These are phyloP conservation scores for Microglena sp. DNA, from an alignment of 139 green algal genomes.

Conservation along the genomic window DNA sequence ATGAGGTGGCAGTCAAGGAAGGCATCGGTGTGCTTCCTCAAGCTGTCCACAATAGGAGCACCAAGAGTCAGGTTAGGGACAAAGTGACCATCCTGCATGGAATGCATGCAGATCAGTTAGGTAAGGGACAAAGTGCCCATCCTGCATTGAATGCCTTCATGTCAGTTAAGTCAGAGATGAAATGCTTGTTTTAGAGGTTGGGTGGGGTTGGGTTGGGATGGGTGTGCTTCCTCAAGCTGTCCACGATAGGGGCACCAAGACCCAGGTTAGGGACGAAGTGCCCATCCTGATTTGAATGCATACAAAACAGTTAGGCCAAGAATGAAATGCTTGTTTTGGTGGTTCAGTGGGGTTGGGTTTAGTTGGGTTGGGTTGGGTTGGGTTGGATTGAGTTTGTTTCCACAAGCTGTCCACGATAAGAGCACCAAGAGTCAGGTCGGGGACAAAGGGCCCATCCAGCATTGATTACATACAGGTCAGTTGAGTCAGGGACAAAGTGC, in stretches of 20 bases:
- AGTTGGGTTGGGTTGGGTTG: too few relatives aligned
- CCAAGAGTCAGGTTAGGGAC: constrained; percentile 92
- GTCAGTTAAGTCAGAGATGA: too few relatives aligned
- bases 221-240: constrained; percentile 65
- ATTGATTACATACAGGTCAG: neutral
- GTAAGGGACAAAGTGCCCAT: too few relatives aligned
- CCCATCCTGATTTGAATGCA: constrained; percentile 46
- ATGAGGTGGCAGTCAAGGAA: constrained; percentile 89
- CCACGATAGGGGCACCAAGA: constrained; percentile 75
- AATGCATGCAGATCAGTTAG: neutral
- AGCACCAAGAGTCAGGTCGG: constrained; percentile 85
- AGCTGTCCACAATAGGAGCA: constrained; percentile 64
- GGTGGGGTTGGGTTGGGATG: too few relatives aligned
- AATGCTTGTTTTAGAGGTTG: too few relatives aligned
- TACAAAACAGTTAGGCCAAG: neutral
- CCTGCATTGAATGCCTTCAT: too few relatives aligned
- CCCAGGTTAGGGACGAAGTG: constrained; percentile 95
- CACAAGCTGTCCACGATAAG: constrained; percentile 72
- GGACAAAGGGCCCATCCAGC: constrained; percentile 86
- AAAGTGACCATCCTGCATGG: constrained; percentile 75
- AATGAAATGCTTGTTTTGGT: too few relatives aligned
- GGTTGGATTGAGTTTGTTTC: too few relatives aligned
- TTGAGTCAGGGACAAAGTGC: too few relatives aligned
- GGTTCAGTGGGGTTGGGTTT: too few relatives aligned
- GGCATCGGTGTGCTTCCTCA: constrained; percentile 65